Conservation (phyloP, 1,284 basidiomycete species). For the Pseudozyma hubeiensis region DNA sequence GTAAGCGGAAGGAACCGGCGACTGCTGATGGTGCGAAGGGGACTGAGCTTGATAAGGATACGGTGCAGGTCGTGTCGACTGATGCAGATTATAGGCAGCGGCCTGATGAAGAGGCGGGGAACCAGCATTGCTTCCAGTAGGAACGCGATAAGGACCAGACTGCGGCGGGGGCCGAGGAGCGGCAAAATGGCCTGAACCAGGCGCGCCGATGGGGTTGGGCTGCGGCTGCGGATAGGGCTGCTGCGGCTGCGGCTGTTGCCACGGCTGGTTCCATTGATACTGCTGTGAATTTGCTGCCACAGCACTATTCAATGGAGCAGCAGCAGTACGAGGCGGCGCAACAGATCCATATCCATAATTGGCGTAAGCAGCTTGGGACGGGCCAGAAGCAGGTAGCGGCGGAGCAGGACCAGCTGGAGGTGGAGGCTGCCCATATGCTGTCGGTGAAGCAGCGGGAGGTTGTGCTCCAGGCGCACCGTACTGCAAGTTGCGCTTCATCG, state of each 20-base stretch:
- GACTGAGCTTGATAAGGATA: conserved; percentile 30
- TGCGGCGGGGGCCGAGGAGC: conserved; percentile 20
- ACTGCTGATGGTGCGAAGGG: conserved; percentile 36
- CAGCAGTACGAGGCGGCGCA: conserved; percentile 16
- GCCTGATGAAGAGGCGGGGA: conserved; percentile 14
- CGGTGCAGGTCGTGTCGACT: conserved; percentile 20
- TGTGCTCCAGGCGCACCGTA: conserved; percentile 18
- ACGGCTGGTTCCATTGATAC: conserved; percentile 55
- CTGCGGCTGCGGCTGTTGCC: conserved; percentile 33
- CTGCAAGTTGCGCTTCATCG: conserved; percentile 37
- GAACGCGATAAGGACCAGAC: conserved; percentile 20
- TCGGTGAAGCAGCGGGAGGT: conserved; percentile 18
- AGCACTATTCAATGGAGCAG: conserved; percentile 12
- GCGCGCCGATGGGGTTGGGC: conserved; percentile 17
- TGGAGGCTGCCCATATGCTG: conserved; percentile 34
- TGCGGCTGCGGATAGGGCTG: conserved; percentile 49
- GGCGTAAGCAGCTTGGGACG: conserved; percentile 37
- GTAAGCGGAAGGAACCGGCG: conserved; percentile 19
- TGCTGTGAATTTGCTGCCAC: conserved; percentile 31
- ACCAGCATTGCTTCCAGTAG: background rate
- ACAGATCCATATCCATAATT: conserved; percentile 58
- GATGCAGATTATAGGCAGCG: conserved; percentile 26
- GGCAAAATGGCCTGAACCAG: conserved; percentile 17
- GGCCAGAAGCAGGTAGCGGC: conserved; percentile 29
- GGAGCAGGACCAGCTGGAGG: conserved; percentile 42